Percentiles rank a stretch among this genome's conserved stretches.
Conservation (phyloP, 164 flowering plant genomes). For the Macadamia integrifolia region DNA sequence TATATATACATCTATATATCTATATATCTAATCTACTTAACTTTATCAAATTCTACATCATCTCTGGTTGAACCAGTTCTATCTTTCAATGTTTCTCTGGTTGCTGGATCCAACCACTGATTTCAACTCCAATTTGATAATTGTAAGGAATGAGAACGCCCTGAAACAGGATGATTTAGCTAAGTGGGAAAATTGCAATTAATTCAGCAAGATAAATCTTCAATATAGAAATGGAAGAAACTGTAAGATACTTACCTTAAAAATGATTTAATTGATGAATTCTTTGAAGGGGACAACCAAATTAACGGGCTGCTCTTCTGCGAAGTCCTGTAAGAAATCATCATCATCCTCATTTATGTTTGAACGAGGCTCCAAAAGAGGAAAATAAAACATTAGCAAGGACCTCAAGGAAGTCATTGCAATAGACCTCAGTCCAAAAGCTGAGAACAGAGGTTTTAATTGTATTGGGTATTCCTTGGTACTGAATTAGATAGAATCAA, state of each 20-base stretch:
- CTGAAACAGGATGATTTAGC: too few species aligned
- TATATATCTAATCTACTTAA: too few species aligned
- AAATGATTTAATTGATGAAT: constrained; percentile 72
- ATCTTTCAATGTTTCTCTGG: too few species aligned
- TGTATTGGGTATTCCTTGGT: constrained; percentile 65
- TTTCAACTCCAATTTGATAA: too few species aligned
- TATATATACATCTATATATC: too few species aligned
- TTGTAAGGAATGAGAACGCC: too few species aligned
- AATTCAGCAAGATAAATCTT: too few species aligned
- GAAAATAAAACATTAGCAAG: constrained; percentile 68
- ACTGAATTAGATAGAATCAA: constrained; percentile 32
- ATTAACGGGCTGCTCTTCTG: constrained; percentile 46
- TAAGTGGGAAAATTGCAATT: too few species aligned
- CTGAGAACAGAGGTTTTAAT: constrained; percentile 78
- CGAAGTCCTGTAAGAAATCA: constrained; percentile 49
- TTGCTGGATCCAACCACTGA: too few species aligned
- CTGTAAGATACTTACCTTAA: constrained; percentile 48
- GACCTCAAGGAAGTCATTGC: constrained; percentile 80
- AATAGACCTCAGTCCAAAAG: constrained; percentile 59
- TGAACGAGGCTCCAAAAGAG: constrained; percentile 75
- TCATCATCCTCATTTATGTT: constrained; percentile 65
- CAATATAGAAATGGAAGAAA: too few species aligned
- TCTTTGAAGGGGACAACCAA: constrained; percentile 76
- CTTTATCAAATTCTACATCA: too few species aligned
- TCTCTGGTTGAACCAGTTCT: too few species aligned